Evolutionary conservation across 2,329 filamentous ascomycete genomes (phyloP), one percentile per base, ranked within the genome.

Genomic region (Fonsecaea pedrosoi): DNA sequence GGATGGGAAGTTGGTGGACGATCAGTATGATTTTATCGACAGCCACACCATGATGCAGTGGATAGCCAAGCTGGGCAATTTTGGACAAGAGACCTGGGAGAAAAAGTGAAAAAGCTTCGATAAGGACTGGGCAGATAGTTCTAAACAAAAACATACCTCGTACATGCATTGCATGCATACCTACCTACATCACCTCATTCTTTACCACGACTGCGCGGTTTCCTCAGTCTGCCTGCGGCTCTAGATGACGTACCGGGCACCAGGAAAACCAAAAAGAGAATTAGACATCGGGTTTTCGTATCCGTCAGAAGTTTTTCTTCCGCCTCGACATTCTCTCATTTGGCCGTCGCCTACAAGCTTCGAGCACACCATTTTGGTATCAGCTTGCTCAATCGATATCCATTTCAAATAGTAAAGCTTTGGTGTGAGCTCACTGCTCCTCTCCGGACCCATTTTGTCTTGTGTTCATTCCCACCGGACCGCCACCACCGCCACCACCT

Each of bases 41-140:
- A 50, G 45, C 45, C 45, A 50, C 45, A 50, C 45, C 18, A 50
- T 50, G 45, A 25, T 50, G 45, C 45, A 50, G 18, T 50, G 45
- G 45, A 50, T 25, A 25, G 45, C 18, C 18, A 50, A 50, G 18
- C n/a, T 50, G 45, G 45, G 45, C 18, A 21, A 50, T 9, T 25
- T 10, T 2, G 45, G 45, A 4, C 18, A 12, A 13, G 45, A 50
- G 30, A 55, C 3, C 2, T 34, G 53, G 34, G 53, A 55, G 53
- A 37, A 55, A 30, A 55, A 18, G 30, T 55, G 30, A 55, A 6
- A 15, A 35, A 34, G 10, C 25, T n/a, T 25, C 25, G 25, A 25
- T 25, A 25, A 25, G 25, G 25, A 25, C 25, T 25, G 25, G 25
- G 25, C 25, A 25, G 25, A 25, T 25, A 2, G 25, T 25, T 25